Conservation (phyloP, 108 stramenopile genomes). For the Nannochloropsis oceanica region DNA sequence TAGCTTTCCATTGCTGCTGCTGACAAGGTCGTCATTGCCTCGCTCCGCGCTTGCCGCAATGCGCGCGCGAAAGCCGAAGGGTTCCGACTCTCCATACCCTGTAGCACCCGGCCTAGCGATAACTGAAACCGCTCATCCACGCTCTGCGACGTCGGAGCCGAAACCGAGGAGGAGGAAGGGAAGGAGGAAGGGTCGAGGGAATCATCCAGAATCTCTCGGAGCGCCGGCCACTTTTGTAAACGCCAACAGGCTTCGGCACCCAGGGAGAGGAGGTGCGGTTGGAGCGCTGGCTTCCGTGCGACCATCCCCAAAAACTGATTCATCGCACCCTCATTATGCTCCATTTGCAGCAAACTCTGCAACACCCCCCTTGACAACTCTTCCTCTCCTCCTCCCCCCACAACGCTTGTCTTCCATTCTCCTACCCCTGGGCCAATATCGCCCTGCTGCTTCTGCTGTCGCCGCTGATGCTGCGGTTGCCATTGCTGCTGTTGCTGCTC, state of each 20-base stretch:
- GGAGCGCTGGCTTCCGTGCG: slow-evolving; percentile 10
- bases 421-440: background rate
- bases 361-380: slow-evolving; percentile 23
- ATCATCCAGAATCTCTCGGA: slow-evolving; percentile 13
- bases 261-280: slow-evolving; percentile 17
- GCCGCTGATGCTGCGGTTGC: background rate
- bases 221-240: slow-evolving; percentile 24
- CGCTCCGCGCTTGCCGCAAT: slow-evolving; percentile 8
- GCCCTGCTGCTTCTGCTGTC: background rate
- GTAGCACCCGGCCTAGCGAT: slow-evolving; percentile 1
- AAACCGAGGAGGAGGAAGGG: background rate
- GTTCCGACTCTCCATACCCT: background rate
- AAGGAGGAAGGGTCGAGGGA: background rate
- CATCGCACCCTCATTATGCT: slow-evolving; percentile 26
- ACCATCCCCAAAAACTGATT: slow-evolving; percentile 23
- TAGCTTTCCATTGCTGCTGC: slow-evolving; percentile 33
- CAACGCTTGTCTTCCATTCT: background rate
- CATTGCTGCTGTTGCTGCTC: background rate
- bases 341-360: slow-evolving; percentile 25
- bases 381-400: slow-evolving; percentile 5
- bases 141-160: background rate
- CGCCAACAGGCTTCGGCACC: slow-evolving; percentile 29
- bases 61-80: background rate
- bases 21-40: slow-evolving; percentile 31
- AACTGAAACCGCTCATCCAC: background rate